Percentiles rank a stretch among this genome's conserved stretches.
phyloP scores from a whole-genome alignment of 805 yeast genomes.

The Yarrowia sp. region DNA sequence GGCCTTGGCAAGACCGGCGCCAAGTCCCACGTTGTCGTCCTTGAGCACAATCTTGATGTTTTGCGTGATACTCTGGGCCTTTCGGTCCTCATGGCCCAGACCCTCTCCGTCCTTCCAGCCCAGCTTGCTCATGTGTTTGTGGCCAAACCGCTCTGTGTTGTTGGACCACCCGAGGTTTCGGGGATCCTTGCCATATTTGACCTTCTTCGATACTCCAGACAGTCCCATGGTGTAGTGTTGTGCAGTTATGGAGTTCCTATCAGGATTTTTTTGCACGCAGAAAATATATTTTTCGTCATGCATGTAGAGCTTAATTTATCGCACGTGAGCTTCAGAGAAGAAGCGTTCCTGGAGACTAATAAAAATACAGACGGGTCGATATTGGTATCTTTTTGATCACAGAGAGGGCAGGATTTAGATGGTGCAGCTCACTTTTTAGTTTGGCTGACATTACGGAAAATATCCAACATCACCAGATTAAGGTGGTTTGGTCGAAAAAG shows the following conservation, averaged over 20 bases:
- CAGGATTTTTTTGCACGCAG: neutral
- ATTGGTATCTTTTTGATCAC: neutral
- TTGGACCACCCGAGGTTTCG: slow-evolving; percentile 95
- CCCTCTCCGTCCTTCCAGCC: slow-evolving; percentile 97
- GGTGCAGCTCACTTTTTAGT: neutral
- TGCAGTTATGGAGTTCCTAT: neutral
- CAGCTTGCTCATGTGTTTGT: slow-evolving; percentile 74
- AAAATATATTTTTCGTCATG: slow-evolving; percentile 20
- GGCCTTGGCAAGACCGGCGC: slow-evolving; percentile 64
- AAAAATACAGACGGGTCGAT: neutral
- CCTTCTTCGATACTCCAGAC: slow-evolving; percentile 74
- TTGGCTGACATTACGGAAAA: neutral
- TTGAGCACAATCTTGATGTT: slow-evolving; percentile 85
- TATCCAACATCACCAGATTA: neutral
- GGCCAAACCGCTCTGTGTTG: slow-evolving; percentile 76
- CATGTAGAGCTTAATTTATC: slow-evolving; percentile 30
- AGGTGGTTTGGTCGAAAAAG: neutral
- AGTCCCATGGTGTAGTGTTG: slow-evolving; percentile 50
- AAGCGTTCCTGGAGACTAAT: neutral
- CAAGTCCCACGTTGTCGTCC: slow-evolving; percentile 85
- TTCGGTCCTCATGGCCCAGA: slow-evolving; percentile 62
- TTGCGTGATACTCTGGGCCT: slow-evolving; percentile 65
- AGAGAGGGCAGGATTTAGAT: neutral
- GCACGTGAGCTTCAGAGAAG: slow-evolving; percentile 4
- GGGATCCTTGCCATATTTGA: slow-evolving; percentile 90